Percentiles rank a stretch among this genome's conserved stretches.
Conservation (phyloP, 495 filamentous ascomycete species). For the Neurospora discreta region DNA sequence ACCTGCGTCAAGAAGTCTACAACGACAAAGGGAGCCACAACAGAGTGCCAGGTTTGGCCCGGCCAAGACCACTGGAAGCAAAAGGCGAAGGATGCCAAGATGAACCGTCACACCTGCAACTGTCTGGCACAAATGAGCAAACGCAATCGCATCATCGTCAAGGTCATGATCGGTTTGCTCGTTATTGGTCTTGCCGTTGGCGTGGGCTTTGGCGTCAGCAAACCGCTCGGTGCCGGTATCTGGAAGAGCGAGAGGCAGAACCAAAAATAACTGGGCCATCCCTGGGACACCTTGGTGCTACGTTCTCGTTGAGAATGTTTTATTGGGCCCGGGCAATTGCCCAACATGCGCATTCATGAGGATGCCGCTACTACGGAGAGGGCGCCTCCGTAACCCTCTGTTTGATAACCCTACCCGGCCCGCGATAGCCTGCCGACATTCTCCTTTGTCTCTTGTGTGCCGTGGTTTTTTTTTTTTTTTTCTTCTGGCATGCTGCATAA, state of each 20-base stretch:
- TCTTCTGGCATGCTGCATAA: neutral
- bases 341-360: neutral
- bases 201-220: constrained; percentile 40
- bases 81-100: constrained; percentile 37
- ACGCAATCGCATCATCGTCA: constrained; percentile 34
- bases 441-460: neutral
- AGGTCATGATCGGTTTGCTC: constrained; percentile 30
- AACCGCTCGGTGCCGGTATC: constrained; percentile 35
- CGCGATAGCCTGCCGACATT: neutral
- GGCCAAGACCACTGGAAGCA: constrained; percentile 39
- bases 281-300: neutral
- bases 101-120: constrained; percentile 31
- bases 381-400: neutral
- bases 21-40: constrained; percentile 18
- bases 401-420: neutral
- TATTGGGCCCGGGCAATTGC: neutral
- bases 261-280: neutral
- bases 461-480: too few species aligned
- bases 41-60: constrained; percentile 39
- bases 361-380: neutral
- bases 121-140: constrained; percentile 34
- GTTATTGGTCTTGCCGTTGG: constrained; percentile 36
- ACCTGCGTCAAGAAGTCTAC: constrained; percentile 21
- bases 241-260: constrained; percentile 28
- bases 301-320: neutral